These are phyloP conservation scores for Pseudocercospora ulei DNA, from an alignment of 2,329 filamentous ascomycete species.

Conservation along the genomic window DNA sequence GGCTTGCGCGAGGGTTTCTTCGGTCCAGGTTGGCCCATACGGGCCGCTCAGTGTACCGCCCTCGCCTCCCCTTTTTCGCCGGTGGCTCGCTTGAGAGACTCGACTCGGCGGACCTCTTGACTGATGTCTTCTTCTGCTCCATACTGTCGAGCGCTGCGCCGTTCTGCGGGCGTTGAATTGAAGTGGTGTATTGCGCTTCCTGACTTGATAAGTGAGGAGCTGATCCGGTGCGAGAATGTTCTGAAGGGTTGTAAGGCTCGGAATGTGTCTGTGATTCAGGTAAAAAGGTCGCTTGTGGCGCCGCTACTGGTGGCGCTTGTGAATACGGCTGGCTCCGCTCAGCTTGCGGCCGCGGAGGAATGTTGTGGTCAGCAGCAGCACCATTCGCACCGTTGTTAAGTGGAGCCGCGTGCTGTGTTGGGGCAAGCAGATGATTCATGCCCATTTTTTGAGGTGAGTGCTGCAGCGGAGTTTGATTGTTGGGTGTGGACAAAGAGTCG, in stretches of 20 bases:
- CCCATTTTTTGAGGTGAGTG: constrained; percentile 28
- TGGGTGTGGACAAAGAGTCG: constrained; percentile 23
- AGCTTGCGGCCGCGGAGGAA: constrained; percentile 8
- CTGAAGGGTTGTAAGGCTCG: not conserved
- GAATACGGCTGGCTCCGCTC: constrained; percentile 4
- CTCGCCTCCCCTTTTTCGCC: constrained; percentile 26
- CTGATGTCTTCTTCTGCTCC: constrained; percentile 1
- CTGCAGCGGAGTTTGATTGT: constrained; percentile 22
- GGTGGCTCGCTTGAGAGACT: constrained; percentile 23
- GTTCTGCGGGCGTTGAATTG: constrained; percentile 1
- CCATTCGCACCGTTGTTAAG: constrained; percentile 4
- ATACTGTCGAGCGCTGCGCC: not conserved
- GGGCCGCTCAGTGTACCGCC: constrained; percentile 30
- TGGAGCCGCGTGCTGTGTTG: constrained; percentile 21
- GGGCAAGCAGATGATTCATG: constrained; percentile 29
- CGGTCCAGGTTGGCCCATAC: constrained; percentile 31
- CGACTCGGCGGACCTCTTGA: constrained; percentile 23
- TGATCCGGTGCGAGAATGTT: not conserved
- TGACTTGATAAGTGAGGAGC: not conserved
- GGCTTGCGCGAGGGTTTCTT: constrained; percentile 26
- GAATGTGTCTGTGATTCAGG: constrained; percentile 2
- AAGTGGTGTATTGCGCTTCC: constrained; percentile 2
- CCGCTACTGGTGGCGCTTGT: not conserved
- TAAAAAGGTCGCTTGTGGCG: constrained; percentile 4
- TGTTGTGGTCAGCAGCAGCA: constrained; percentile 3